phyloP scores from a whole-genome alignment of 2,329 filamentous ascomycete species.

The Didymella segeticola region DNA sequence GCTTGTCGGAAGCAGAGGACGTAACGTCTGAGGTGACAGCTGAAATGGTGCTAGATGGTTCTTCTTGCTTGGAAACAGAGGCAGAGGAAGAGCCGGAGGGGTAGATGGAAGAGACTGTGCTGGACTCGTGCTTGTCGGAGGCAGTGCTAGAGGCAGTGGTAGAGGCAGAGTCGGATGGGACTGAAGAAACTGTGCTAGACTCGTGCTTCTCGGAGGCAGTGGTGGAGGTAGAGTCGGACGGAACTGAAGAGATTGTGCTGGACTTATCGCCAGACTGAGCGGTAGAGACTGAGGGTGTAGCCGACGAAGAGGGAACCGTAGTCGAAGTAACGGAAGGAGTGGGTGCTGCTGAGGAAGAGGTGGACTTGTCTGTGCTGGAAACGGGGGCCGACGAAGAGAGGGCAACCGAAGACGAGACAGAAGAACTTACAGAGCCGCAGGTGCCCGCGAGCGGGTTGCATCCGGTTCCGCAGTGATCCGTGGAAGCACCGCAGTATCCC shows the following conservation, averaged over 20 bases:
- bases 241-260: slow-evolving; percentile 11
- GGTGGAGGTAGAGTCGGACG: slow-evolving; percentile 10
- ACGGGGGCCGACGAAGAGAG: slow-evolving; percentile 18
- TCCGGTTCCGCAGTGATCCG: slow-evolving; percentile 41
- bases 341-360: slow-evolving; percentile 10
- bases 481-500: slow-evolving; percentile 50
- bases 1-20: slow-evolving; percentile 15
- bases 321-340: slow-evolving; percentile 16
- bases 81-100: slow-evolving; percentile 12
- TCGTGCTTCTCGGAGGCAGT: too few relatives aligned
- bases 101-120: slow-evolving; percentile 4
- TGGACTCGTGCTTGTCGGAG: slow-evolving; percentile 11
- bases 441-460: slow-evolving; percentile 42
- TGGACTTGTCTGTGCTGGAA: slow-evolving; percentile 15
- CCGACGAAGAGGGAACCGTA: slow-evolving; percentile 13
- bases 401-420: slow-evolving; percentile 19
- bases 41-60: slow-evolving; percentile 9
- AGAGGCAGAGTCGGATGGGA: slow-evolving; percentile 10
- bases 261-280: slow-evolving; percentile 14
- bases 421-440: slow-evolving; percentile 14
- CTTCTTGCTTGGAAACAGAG: slow-evolving; percentile 10
- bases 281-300: slow-evolving; percentile 19
- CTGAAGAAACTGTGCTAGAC: slow-evolving; percentile 12
- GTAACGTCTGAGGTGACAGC: slow-evolving; percentile 14
- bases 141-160: too few relatives aligned